Percentiles rank a stretch among this genome's conserved stretches.
phyloP scores from a whole-genome alignment of 1,284 basidiomycete species.

The Ceratobasidium sp. region DNA sequence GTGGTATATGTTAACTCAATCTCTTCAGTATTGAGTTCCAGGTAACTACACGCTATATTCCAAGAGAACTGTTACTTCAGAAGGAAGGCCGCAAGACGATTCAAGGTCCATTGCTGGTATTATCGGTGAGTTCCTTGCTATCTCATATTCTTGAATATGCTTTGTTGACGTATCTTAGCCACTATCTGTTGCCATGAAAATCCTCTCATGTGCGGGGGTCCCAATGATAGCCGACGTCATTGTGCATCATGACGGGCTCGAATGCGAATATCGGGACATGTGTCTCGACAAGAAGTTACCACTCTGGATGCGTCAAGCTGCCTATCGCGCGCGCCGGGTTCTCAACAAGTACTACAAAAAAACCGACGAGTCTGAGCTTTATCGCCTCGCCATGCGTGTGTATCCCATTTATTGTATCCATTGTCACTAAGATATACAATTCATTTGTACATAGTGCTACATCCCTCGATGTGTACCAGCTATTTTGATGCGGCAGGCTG shows the following conservation, averaged over 20 bases:
- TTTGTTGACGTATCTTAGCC: not conserved
- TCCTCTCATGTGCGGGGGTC: not conserved
- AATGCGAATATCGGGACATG: not conserved
- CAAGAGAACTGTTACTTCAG: not conserved
- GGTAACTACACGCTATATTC: not conserved
- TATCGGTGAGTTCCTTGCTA: not conserved
- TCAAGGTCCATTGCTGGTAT: not conserved
- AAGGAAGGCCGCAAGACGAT: not conserved
- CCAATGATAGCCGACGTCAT: slow-evolving; percentile 9
- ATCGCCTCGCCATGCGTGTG: slow-evolving; percentile 9
- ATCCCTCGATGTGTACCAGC: not conserved
- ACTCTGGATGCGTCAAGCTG: not conserved
- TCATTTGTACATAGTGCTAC: not conserved
- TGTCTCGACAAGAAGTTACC: not conserved
- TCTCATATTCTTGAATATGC: not conserved
- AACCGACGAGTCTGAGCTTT: not conserved
- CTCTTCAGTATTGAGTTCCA: not conserved
- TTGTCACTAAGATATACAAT: not conserved
- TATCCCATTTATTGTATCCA: not conserved
- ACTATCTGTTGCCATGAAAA: not conserved
- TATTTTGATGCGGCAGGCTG: not conserved
- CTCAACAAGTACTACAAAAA: slow-evolving; percentile 14
- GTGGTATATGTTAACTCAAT: not conserved
- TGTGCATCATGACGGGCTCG: not conserved
- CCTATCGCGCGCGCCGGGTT: not conserved